phyloP scores from a whole-genome alignment of 768 basidiomycete genomes.

The Sistotremastrum niveocremeum region DNA sequence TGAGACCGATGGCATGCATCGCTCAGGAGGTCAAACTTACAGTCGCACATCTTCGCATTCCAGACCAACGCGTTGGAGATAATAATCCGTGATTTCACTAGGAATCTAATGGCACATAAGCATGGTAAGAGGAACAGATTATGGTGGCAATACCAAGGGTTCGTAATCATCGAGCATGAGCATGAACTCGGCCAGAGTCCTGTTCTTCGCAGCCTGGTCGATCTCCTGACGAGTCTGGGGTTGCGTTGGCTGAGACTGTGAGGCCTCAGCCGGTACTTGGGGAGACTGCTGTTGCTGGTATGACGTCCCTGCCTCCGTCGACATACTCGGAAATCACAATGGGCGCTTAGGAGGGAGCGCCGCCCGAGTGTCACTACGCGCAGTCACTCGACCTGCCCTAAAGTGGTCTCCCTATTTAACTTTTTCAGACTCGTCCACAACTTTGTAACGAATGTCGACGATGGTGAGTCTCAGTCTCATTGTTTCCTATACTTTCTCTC shows the following conservation, averaged over 20 bases:
- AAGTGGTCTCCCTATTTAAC: no score
- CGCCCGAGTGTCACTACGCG: no score
- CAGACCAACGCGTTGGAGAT: constrained; percentile 90
- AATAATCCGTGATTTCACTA: constrained; percentile 95
- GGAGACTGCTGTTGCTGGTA: no score
- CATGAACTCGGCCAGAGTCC: constrained; percentile 85
- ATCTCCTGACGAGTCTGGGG: constrained; percentile 53
- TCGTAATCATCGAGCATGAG: constrained; percentile 96
- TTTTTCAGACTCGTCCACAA: no score
- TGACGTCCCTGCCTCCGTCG: no score
- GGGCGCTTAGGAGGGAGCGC: no score
- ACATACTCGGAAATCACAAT: no score
- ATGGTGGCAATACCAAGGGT: constrained; percentile 54
- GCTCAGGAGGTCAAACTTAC: constrained; percentile 34
- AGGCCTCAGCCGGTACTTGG: constrained; percentile 5
- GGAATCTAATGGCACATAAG: constrained; percentile 51
- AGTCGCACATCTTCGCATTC: constrained; percentile 89
- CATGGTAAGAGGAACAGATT: not conserved
- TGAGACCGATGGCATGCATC: not conserved
- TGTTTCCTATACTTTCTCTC: not conserved
- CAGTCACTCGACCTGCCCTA: no score
- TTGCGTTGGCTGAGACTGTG: constrained; percentile 10
- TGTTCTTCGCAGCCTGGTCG: constrained; percentile 77
- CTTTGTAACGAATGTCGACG: constrained; percentile 1
- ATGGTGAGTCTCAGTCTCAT: no score